A percentile compares a stretch with the other conserved stretches of the same genome.
Conservation (phyloP, 2,329 filamentous ascomycete genomes). For the Neopestalotiopsis rosae region DNA sequence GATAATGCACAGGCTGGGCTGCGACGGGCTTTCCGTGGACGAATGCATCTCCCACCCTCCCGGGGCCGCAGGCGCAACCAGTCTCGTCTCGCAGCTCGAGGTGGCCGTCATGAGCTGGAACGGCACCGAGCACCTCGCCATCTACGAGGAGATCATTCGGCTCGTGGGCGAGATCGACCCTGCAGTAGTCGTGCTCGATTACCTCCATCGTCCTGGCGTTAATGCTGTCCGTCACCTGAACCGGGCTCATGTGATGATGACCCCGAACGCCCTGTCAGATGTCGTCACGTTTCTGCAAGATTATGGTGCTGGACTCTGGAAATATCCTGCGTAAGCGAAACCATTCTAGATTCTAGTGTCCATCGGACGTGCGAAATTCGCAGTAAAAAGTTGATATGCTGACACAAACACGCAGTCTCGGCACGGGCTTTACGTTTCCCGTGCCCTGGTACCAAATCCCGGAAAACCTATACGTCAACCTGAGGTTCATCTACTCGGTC, state of each 20-base stretch:
- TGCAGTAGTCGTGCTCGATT: conserved; percentile 27
- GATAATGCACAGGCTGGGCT: not conserved
- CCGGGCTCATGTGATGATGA: conserved; percentile 21
- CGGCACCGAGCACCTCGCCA: conserved; percentile 2
- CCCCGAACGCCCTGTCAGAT: conserved; percentile 23
- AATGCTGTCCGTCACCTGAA: conserved; percentile 23
- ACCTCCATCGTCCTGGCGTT: conserved; percentile 22
- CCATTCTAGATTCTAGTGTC: not conserved
- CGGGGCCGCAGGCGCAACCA: not conserved
- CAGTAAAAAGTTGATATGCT: not conserved
- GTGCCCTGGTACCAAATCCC: conserved; percentile 28
- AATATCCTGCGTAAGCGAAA: conserved; percentile 24
- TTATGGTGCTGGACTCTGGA: conserved; percentile 24
- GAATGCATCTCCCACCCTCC: not conserved
- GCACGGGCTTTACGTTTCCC: conserved; percentile 27
- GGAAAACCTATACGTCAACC: conserved; percentile 23
- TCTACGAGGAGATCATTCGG: conserved; percentile 9
- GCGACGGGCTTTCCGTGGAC: not conserved
- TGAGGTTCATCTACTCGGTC: conserved; percentile 18
- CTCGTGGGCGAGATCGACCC: conserved; percentile 26
- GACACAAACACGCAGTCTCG: conserved; percentile 13
- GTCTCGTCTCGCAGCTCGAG: not conserved
- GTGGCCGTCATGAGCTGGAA: not conserved
- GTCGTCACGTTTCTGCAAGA: conserved; percentile 22
- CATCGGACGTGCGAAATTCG: not conserved